Percentiles rank a stretch among this genome's conserved stretches.
phyloP scores from a whole-genome alignment of 768 basidiomycete species.

The Tricholoma flavovirens region DNA sequence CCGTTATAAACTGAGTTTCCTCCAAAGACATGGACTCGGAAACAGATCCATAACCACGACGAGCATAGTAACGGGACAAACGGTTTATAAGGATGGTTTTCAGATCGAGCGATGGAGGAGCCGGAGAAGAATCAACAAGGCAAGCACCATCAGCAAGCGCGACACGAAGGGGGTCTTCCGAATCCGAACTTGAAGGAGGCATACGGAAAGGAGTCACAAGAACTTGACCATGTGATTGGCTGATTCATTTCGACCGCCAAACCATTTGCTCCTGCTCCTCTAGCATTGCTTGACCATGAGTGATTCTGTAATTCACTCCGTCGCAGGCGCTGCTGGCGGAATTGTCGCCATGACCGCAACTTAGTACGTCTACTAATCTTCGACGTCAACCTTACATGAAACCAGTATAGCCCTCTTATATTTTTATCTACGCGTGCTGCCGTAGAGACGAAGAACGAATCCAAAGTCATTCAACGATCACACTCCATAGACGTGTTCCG shows the following conservation, averaged over 20 bases:
- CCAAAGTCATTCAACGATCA: slow-evolving; percentile 14
- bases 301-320: slow-evolving; percentile 80
- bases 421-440: slow-evolving; percentile 92
- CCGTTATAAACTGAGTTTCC: slow-evolving; percentile 47
- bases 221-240: slow-evolving; percentile 4
- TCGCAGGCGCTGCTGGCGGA: slow-evolving; percentile 88
- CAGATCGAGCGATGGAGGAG: slow-evolving; percentile 24
- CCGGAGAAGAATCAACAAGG: slow-evolving; percentile 30
- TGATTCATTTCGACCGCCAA: no score
- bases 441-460: slow-evolving; percentile 75
- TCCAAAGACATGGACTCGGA: slow-evolving; percentile 25
- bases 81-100: slow-evolving; percentile 33
- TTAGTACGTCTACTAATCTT: slow-evolving; percentile 47
- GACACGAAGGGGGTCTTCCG: slow-evolving; percentile 18
- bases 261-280: background rate
- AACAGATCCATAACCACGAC: slow-evolving; percentile 14
- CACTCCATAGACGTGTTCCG: background rate
- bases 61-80: slow-evolving; percentile 34
- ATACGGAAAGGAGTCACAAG: no score
- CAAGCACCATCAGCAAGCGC: slow-evolving; percentile 30
- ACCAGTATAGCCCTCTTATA: slow-evolving; percentile 67
- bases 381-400: no score
- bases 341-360: slow-evolving; percentile 87
- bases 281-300: slow-evolving; percentile 33
- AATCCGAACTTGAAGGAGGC: no score